Base-by-base conservation (phyloP, 2,329 filamentous ascomycete species). In the Neofusicoccum parvum region DNA sequence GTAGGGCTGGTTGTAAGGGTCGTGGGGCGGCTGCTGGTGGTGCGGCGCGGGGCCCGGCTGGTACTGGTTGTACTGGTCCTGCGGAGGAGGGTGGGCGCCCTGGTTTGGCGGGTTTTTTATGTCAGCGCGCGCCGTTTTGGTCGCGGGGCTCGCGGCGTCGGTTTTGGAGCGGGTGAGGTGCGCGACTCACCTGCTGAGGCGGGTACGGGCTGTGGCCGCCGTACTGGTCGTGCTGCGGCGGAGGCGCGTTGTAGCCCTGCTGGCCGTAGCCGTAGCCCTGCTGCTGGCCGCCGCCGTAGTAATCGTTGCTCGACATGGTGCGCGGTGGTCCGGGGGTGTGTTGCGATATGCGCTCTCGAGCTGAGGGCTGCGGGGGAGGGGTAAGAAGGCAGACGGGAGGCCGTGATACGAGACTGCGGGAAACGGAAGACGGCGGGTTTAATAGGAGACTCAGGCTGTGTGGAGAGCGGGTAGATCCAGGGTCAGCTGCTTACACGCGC, bases 231-330 rank as follows among this genome's bases (percentile, higher is more conserved):
- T 59, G 39, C 17, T 27, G 54, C 39, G 54, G 54, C 12, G 64
- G 67, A 34, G 66, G 65, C 5, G 54, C 70, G 48, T 71, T 70
- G 56, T 74, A 48, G 17, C 51, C 50, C 14, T 64, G 62, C 51
- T 64, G 60, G 36, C 37, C 36, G 37, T 54, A 64, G 66, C 62
- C 65, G 58, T 69, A 68, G 49, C 65, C 66, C 17, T 68, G 69
- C 41, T 70, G 70, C 27, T 70, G 67, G 27, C 73, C 70, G 37
- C 72, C 71, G 60, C 75, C 73, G 70, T 78, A 78, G 66, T 77
- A 78, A 54, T 75, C 74, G 65, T 75, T 67, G 53, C 68, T 73
- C 17, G 71, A 70, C 72, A 73, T 73, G 59, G n/a, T 66, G 27
- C 27, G 27, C 27, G 6, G 27, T 32, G 27, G 27, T 32, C 5